These are phyloP conservation scores for Spathaspora arborariae DNA, from an alignment of 805 yeast genomes.

Conservation along the genomic window DNA sequence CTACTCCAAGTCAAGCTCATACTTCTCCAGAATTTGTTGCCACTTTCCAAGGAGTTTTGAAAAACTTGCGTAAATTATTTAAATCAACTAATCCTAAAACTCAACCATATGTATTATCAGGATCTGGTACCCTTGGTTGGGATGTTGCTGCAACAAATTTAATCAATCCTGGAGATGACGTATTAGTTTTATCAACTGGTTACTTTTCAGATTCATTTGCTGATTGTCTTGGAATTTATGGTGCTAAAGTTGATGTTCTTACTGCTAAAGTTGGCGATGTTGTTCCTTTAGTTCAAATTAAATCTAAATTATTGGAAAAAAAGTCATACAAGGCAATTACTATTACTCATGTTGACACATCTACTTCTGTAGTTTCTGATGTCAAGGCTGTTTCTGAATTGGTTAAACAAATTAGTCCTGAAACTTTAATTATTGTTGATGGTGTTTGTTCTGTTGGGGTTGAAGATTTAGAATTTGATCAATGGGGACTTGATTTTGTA, in stretches of 20 bases:
- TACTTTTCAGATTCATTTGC: slow-evolving; percentile 63
- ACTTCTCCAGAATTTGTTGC: slow-evolving; percentile 79
- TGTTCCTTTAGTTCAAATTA: slow-evolving; percentile 55
- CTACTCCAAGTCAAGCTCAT: slow-evolving; percentile 84
- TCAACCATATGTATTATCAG: slow-evolving; percentile 79
- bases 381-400: slow-evolving; percentile 58
- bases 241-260: slow-evolving; percentile 68
- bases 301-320: slow-evolving; percentile 47
- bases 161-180: slow-evolving; percentile 59
- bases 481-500: slow-evolving; percentile 86
- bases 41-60: slow-evolving; percentile 66
- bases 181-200: slow-evolving; percentile 84
- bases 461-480: slow-evolving; percentile 79
- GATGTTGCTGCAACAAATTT: slow-evolving; percentile 82
- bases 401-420: slow-evolving; percentile 68
- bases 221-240: slow-evolving; percentile 68
- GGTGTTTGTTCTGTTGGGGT: slow-evolving; percentile 95
- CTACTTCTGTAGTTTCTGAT: slow-evolving; percentile 86
- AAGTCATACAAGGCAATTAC: slow-evolving; percentile 66
- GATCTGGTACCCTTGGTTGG: slow-evolving; percentile 96
- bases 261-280: slow-evolving; percentile 72
- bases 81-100: slow-evolving; percentile 58
- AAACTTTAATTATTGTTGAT: slow-evolving; percentile 80
- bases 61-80: slow-evolving; percentile 70
- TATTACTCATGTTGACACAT: slow-evolving; percentile 93